These are phyloP conservation scores for Hypholoma fasciculare DNA, from an alignment of 768 basidiomycete species.

Conservation along the genomic window DNA sequence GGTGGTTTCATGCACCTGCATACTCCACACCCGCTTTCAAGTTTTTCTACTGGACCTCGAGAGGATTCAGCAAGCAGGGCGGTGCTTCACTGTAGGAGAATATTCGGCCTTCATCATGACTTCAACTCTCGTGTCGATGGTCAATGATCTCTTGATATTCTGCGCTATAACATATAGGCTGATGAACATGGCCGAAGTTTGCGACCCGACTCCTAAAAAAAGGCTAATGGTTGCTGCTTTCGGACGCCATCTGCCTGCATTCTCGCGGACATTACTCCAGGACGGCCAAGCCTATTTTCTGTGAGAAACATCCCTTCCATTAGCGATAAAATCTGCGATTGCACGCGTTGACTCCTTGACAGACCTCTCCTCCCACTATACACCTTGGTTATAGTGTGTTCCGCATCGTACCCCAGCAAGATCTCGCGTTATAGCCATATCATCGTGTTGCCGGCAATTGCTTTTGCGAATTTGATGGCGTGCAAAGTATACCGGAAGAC, in stretches of 20 bases:
- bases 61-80: too few relatives aligned
- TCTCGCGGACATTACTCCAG: neutral
- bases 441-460: neutral
- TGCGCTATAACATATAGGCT: neutral
- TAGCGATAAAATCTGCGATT: neutral
- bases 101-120: neutral
- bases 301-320: neutral
- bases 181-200: neutral
- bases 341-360: neutral
- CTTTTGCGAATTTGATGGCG: neutral
- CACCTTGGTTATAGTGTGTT: neutral
- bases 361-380: neutral
- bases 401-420: neutral
- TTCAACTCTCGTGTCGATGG: neutral
- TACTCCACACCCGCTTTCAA: neutral
- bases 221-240: neutral
- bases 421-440: neutral
- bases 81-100: neutral
- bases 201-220: neutral
- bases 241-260: neutral
- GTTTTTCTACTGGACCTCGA: neutral
- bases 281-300: neutral
- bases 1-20: neutral
- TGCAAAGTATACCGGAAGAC: neutral
- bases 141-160: neutral